phyloP scores from a whole-genome alignment of 2,329 filamentous ascomycete species.

The Diatrype stigma region DNA sequence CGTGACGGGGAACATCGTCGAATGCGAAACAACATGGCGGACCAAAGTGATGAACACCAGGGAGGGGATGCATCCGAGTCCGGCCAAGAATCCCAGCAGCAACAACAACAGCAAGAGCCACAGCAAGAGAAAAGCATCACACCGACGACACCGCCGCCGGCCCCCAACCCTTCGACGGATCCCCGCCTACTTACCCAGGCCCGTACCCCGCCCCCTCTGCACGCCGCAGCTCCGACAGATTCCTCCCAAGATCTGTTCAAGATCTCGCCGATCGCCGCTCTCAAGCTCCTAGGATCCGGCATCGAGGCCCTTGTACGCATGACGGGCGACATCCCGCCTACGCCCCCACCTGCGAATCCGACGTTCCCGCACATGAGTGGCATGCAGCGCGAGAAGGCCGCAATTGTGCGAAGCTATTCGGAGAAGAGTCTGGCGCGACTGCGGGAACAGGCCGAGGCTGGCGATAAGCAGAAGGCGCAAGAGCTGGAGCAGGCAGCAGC shows the following conservation, averaged over 20 bases:
- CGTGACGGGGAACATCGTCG: background rate
- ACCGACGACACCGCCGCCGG: slow-evolving; percentile 32
- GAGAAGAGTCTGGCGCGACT: slow-evolving; percentile 48
- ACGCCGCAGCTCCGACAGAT: slow-evolving; percentile 36
- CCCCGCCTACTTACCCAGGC: slow-evolving; percentile 29
- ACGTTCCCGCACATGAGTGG: slow-evolving; percentile 62
- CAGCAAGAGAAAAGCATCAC: slow-evolving; percentile 18
- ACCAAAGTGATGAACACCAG: background rate
- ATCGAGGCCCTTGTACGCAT: slow-evolving; percentile 67
- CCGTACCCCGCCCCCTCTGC: slow-evolving; percentile 37
- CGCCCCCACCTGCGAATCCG: slow-evolving; percentile 63
- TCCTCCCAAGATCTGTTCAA: slow-evolving; percentile 64
- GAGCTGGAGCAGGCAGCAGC: slow-evolving; percentile 2
- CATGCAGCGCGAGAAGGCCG: slow-evolving; percentile 59
- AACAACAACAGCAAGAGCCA: background rate
- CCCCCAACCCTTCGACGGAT: slow-evolving; percentile 33
- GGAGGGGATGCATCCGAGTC: slow-evolving; percentile 1
- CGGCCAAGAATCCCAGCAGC: too few species aligned
- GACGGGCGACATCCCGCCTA: slow-evolving; percentile 76
- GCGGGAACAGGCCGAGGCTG: slow-evolving; percentile 34
- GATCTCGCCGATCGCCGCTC: slow-evolving; percentile 67
- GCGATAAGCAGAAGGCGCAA: slow-evolving; percentile 22
- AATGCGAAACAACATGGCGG: background rate
- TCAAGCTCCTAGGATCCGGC: slow-evolving; percentile 72
- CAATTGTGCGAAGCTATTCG: slow-evolving; percentile 54